These are phyloP conservation scores for Elymus sibiricus DNA, from an alignment of 176 grass and related monocot species.

Conservation along the genomic window DNA sequence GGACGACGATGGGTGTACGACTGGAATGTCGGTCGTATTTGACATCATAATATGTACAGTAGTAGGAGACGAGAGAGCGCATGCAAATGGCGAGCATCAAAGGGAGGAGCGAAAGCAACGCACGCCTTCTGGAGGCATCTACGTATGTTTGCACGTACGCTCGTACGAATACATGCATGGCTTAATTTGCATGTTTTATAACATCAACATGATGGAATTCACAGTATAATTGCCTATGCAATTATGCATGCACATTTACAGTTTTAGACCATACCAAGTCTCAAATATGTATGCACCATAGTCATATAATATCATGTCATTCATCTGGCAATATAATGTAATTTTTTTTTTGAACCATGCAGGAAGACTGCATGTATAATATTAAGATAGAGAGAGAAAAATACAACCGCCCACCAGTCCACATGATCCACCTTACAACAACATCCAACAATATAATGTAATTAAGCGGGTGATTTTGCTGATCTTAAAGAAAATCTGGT, in stretches of 20 bases:
- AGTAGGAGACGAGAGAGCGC: neutral
- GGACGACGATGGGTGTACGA: neutral
- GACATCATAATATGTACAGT: neutral
- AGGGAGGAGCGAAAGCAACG: constrained; percentile 15
- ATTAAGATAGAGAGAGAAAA: too few relatives aligned
- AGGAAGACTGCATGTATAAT: too few relatives aligned
- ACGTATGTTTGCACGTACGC: constrained; percentile 12
- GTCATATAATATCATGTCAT: too few relatives aligned
- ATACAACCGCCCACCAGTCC: too few relatives aligned
- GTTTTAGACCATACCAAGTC: too few relatives aligned
- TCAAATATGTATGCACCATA: too few relatives aligned
- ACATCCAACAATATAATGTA: too few relatives aligned
- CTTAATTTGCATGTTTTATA: neutral
- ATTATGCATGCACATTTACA: too few relatives aligned
- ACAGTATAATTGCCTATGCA: neutral
- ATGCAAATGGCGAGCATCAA: neutral
- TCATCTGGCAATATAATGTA: too few relatives aligned
- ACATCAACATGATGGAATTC: neutral
- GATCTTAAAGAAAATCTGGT: neutral
- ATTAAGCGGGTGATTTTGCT: too few relatives aligned
- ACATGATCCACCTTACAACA: too few relatives aligned
- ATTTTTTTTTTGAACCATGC: too few relatives aligned
- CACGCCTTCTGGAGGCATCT: constrained; percentile 8
- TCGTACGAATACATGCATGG: neutral
- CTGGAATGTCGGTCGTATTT: constrained; percentile 13